Evolutionary conservation across 257 asterid species (phyloP).

Genomic region (Paraleonurus japonicus): DNA sequence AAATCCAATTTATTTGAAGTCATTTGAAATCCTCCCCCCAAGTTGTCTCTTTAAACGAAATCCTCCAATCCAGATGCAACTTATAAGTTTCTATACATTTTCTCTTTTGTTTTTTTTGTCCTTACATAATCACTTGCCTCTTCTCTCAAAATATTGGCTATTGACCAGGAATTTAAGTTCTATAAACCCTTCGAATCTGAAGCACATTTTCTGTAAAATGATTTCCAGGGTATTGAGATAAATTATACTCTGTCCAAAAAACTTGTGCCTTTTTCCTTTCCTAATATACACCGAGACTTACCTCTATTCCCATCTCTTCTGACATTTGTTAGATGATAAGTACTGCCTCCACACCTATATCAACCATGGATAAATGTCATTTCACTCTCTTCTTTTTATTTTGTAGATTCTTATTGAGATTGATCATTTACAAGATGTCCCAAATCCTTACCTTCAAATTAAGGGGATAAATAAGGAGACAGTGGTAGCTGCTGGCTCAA

Average conservation of each 20-base stretch:
- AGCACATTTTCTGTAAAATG: not conserved
- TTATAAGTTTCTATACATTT: not conserved
- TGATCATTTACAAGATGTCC: constrained; percentile 91
- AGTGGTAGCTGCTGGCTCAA: constrained; percentile 81
- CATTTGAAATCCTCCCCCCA: not conserved
- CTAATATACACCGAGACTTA: not conserved
- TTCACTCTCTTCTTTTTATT: constrained; percentile 1
- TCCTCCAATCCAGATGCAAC: not conserved
- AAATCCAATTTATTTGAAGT: not conserved
- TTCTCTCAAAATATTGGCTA: not conserved
- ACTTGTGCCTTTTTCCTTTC: not conserved
- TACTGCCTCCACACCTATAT: not conserved
- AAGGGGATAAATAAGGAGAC: constrained; percentile 87
- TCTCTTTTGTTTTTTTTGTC: not conserved
- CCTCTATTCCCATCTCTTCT: not conserved
- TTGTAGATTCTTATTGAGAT: constrained; percentile 90
- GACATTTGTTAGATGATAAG: not conserved
- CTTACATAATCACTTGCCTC: not conserved
- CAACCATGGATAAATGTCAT: not conserved
- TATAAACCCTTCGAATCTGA: not conserved
- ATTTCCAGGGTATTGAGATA: not conserved
- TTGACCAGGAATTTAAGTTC: not conserved
- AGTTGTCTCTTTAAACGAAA: not conserved
- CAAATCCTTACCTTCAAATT: constrained; percentile 86
- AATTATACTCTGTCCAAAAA: not conserved